Evolutionary conservation across 2,329 filamentous ascomycete species (phyloP).

Genomic region (Mycosphaerelloides madeirae): DNA sequence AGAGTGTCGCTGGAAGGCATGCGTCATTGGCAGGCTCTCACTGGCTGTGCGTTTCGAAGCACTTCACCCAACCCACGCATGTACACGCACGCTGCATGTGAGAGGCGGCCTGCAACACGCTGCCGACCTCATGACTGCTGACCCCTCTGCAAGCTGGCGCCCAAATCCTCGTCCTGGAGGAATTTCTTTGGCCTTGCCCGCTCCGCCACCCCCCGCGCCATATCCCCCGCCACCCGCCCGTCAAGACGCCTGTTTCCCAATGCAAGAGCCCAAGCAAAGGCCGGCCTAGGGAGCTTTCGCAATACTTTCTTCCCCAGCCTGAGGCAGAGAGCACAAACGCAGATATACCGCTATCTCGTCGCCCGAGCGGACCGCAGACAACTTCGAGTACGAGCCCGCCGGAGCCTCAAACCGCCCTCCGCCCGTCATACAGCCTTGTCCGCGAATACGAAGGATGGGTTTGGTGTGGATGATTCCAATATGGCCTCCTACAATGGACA

Average conservation of each 20-base stretch:
- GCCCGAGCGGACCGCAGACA: slow-evolving; percentile 28
- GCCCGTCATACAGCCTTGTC: neutral
- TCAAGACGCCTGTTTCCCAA: slow-evolving; percentile 41
- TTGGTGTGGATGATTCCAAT: slow-evolving; percentile 21
- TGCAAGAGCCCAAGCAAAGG: slow-evolving; percentile 58
- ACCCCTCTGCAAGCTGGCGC: slow-evolving; percentile 21
- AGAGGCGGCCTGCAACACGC: neutral
- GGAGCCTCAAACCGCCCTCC: neutral
- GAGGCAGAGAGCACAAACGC: slow-evolving; percentile 66
- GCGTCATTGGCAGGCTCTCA: too few relatives aligned
- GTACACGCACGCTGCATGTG: neutral
- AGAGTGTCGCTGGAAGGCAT: too few relatives aligned
- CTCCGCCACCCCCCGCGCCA: slow-evolving; percentile 1
- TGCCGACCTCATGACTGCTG: neutral
- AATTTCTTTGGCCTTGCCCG: slow-evolving; percentile 19
- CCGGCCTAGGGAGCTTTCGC: slow-evolving; percentile 64
- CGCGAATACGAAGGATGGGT: slow-evolving; percentile 29
- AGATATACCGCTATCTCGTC: slow-evolving; percentile 56
- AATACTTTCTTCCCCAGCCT: slow-evolving; percentile 69
- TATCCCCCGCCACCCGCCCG: slow-evolving; percentile 2
- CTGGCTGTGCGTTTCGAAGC: too few relatives aligned
- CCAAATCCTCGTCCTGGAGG: slow-evolving; percentile 21
- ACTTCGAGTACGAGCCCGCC: slow-evolving; percentile 6
- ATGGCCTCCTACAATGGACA: slow-evolving; percentile 36
- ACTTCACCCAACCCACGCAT: neutral